A percentile compares a stretch with the other conserved stretches of the same genome.
Conservation (phyloP, 495 filamentous ascomycete species). For the Aspergillus baeticus region DNA sequence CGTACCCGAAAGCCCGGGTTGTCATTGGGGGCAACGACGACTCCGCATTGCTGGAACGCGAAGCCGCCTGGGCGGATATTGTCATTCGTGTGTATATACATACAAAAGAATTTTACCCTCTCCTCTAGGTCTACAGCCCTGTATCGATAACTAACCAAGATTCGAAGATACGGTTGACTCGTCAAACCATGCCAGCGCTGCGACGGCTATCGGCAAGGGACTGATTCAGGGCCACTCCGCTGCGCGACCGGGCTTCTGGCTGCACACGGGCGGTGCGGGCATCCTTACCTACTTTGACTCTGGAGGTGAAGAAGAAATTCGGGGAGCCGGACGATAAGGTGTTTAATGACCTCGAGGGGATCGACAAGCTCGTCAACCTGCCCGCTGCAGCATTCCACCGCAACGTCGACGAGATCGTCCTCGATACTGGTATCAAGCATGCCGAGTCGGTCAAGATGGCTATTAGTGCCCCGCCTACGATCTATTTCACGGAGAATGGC, state of each 20-base stretch:
- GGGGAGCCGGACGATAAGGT: slow-evolving; percentile 47
- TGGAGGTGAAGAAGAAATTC: slow-evolving; percentile 37
- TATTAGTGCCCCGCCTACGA: slow-evolving; percentile 67
- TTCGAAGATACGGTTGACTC: slow-evolving; percentile 50
- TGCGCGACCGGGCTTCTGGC: slow-evolving; percentile 46
- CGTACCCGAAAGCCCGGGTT: slow-evolving; percentile 54
- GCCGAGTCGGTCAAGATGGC: slow-evolving; percentile 54
- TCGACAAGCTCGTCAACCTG: slow-evolving; percentile 47
- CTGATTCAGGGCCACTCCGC: slow-evolving; percentile 31
- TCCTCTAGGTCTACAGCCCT: too few species aligned
- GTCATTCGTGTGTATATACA: slow-evolving; percentile 63
- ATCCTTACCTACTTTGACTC: slow-evolving; percentile 45
- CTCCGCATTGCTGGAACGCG: slow-evolving; percentile 52
- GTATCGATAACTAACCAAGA: background rate
- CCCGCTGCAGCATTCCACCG: slow-evolving; percentile 50
- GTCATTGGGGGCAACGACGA: slow-evolving; percentile 61
- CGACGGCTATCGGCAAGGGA: slow-evolving; percentile 44
- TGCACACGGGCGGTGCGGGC: slow-evolving; percentile 62
- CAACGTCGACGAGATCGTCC: slow-evolving; percentile 51
- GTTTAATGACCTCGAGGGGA: slow-evolving; percentile 49
- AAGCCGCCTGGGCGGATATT: slow-evolving; percentile 63
- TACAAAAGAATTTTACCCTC: too few species aligned
- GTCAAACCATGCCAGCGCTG: slow-evolving; percentile 46
- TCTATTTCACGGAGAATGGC: slow-evolving; percentile 71
- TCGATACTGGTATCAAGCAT: slow-evolving; percentile 28